Evolutionary conservation across 176 grass and related monocot species (phyloP).

Genomic region (Eragrostis nindensis): DNA sequence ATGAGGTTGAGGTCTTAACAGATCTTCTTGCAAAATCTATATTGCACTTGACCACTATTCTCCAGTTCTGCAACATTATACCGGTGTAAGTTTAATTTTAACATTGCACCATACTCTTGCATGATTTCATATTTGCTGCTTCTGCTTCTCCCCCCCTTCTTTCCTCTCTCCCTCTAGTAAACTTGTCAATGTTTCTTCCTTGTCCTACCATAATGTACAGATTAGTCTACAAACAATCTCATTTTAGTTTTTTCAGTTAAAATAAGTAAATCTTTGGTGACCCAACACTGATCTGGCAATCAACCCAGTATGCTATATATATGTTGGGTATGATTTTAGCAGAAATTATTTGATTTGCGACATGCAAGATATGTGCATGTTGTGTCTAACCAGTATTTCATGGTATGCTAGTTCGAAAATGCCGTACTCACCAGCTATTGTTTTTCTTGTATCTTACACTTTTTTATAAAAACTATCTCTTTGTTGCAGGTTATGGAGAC

Average conservation of each 20-base stretch:
- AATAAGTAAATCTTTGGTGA: background rate
- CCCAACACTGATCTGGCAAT: background rate
- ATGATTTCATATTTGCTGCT: background rate
- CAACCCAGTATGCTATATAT: background rate
- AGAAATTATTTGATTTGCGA: conserved; percentile 9
- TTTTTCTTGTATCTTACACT: conserved; percentile 13
- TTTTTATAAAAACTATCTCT: conserved; percentile 15
- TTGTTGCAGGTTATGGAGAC: conserved; percentile 61
- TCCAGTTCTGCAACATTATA: conserved; percentile 74
- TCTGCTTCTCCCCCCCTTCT: background rate
- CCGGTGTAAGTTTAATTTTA: conserved; percentile 52
- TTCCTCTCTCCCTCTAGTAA: background rate
- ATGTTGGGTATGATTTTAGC: conserved; percentile 9
- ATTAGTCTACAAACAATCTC: background rate
- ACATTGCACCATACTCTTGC: background rate
- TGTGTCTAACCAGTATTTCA: background rate
- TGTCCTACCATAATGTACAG: background rate
- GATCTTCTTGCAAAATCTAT: conserved; percentile 77
- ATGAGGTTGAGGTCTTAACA: conserved; percentile 71
- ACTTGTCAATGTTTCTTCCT: background rate
- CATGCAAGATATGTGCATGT: conserved; percentile 7
- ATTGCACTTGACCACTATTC: conserved; percentile 72
- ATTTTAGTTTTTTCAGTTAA: background rate
- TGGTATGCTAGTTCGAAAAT: background rate
- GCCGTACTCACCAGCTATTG: background rate